phyloP scores from a whole-genome alignment of 306 rosid species.

The Quercus glauca region DNA sequence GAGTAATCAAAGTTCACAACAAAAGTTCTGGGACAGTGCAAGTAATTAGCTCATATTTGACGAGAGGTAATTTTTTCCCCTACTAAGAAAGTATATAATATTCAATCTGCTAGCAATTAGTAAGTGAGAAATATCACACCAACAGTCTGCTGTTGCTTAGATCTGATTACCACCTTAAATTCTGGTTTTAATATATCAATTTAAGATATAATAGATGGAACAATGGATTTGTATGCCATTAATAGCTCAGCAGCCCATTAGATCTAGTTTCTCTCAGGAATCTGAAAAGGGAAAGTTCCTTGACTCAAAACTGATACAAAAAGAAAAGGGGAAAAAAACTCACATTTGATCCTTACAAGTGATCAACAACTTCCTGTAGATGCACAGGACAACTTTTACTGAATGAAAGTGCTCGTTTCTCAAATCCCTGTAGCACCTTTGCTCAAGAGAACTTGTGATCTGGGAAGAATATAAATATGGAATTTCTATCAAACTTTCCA shows the following conservation, averaged over 20 bases:
- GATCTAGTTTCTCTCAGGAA: neutral
- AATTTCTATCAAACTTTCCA: neutral
- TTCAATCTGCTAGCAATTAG: neutral
- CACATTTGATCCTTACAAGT: slow-evolving; percentile 86
- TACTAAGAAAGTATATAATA: neutral
- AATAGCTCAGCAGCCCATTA: slow-evolving; percentile 1
- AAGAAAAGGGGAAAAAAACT: slow-evolving; percentile 28
- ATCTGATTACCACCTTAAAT: neutral
- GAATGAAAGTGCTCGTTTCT: slow-evolving; percentile 68
- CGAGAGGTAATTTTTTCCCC: neutral
- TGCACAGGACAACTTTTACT: slow-evolving; percentile 70
- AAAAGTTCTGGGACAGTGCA: neutral
- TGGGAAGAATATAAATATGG: slow-evolving; percentile 27
- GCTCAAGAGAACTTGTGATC: slow-evolving; percentile 82
- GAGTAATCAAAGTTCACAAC: neutral
- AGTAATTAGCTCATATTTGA: neutral
- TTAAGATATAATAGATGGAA: neutral
- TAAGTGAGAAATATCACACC: slow-evolving; percentile 7
- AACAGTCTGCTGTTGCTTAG: neutral
- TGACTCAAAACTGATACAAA: slow-evolving; percentile 13
- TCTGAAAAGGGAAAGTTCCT: neutral
- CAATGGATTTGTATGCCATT: neutral
- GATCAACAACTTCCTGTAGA: slow-evolving; percentile 71
- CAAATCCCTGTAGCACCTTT: slow-evolving; percentile 81
- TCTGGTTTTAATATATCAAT: neutral